Percentiles rank a stretch among this genome's conserved stretches.
These are phyloP conservation scores for Clarireedia hainanense DNA, from an alignment of 2,329 filamentous ascomycete species.

Conservation along the genomic window DNA sequence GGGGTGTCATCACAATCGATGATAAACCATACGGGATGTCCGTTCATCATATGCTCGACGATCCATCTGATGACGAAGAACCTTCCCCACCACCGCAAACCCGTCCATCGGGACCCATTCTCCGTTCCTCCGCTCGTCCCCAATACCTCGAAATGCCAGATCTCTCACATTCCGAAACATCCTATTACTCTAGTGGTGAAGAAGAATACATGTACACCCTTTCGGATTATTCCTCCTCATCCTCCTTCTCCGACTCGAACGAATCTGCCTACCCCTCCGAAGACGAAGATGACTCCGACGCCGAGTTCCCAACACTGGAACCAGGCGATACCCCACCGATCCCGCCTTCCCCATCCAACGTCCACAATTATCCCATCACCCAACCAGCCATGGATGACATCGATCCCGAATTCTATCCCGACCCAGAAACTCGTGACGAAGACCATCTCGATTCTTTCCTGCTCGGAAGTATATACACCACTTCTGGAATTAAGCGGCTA, in stretches of 20 bases:
- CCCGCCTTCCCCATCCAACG: slow-evolving; percentile 61
- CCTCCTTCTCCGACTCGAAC: slow-evolving; percentile 12
- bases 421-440: slow-evolving; percentile 57
- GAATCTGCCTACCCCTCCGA: slow-evolving; percentile 29
- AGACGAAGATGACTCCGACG: slow-evolving; percentile 33
- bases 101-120: slow-evolving; percentile 22
- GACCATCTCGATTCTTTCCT: slow-evolving; percentile 78
- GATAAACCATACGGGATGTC: slow-evolving; percentile 86
- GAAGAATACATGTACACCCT: slow-evolving; percentile 53
- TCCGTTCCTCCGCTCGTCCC: slow-evolving; percentile 22
- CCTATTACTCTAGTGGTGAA: slow-evolving; percentile 29
- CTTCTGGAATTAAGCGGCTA: slow-evolving; percentile 78
- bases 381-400: slow-evolving; percentile 89
- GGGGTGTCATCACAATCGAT: slow-evolving; percentile 79
- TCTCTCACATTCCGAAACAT: slow-evolving; percentile 29
- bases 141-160: slow-evolving; percentile 27
- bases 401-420: slow-evolving; percentile 74
- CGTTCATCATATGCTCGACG: slow-evolving; percentile 92
- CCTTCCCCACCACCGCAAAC: slow-evolving; percentile 28
- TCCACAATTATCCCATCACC: slow-evolving; percentile 64
- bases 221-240: slow-evolving; percentile 53
- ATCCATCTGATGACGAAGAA: slow-evolving; percentile 43
- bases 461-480: slow-evolving; percentile 79
- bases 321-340: slow-evolving; percentile 74
- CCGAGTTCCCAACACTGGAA: slow-evolving; percentile 50